Percentiles rank a stretch among this genome's conserved stretches.
Conservation (phyloP, 306 rosid genomes). For the Cicer bijugum region DNA sequence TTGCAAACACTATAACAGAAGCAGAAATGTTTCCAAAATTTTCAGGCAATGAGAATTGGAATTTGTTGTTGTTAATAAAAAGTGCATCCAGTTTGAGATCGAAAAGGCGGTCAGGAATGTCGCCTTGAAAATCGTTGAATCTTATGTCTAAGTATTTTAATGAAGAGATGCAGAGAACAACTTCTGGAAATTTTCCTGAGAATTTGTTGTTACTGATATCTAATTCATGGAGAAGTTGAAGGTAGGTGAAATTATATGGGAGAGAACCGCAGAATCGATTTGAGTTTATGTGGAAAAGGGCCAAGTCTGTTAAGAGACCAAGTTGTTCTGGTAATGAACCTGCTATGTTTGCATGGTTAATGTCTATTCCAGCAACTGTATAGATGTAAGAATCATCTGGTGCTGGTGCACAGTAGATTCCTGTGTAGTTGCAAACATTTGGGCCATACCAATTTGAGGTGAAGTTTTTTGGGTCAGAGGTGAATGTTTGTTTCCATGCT, state of each 20-base stretch:
- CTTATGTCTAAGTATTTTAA: conserved; percentile 72
- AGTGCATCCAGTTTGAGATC: conserved; percentile 74
- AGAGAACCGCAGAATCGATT: conserved; percentile 73
- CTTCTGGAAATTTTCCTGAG: conserved; percentile 68
- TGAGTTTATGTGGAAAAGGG: conserved; percentile 83
- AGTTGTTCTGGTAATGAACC: conserved; percentile 78
- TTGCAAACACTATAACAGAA: conserved; percentile 77
- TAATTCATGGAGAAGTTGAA: conserved; percentile 63
- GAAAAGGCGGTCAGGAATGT: conserved; percentile 61
- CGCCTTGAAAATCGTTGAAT: conserved; percentile 66
- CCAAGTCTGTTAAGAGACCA: conserved; percentile 69
- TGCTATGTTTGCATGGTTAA: conserved; percentile 69
- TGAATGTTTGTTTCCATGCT: conserved; percentile 76
- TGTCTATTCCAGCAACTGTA: conserved; percentile 90
- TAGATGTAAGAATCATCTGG: conserved; percentile 58
- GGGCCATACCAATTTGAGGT: conserved; percentile 77
- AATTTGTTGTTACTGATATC: conserved; percentile 79
- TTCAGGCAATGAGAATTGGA: conserved; percentile 58
- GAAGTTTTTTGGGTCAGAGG: conserved; percentile 70
- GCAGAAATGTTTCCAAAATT: conserved; percentile 64
- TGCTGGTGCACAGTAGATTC: conserved; percentile 77
- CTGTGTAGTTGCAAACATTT: conserved; percentile 81
- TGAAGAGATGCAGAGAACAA: conserved; percentile 52
- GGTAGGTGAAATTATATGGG: conserved; percentile 53
- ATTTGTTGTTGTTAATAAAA: conserved; percentile 76